phyloP scores from a whole-genome alignment of 257 asterid genomes.

The Jacaranda mimosifolia region DNA sequence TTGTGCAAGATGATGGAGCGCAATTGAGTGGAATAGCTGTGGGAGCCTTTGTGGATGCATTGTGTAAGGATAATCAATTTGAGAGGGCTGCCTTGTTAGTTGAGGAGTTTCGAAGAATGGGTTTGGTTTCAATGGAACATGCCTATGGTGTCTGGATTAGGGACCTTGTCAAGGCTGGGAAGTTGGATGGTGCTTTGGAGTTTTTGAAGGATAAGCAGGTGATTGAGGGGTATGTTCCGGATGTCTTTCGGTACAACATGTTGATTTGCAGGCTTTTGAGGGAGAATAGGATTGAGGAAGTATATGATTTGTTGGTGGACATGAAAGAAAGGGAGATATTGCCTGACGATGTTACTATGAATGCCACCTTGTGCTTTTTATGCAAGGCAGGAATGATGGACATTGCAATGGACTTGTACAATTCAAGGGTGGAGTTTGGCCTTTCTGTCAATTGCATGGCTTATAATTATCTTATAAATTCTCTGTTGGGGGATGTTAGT shows the following conservation, averaged over 20 bases:
- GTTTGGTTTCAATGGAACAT: constrained; percentile 57
- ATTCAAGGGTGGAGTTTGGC: constrained; percentile 72
- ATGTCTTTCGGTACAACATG: constrained; percentile 63
- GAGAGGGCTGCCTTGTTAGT: constrained; percentile 64
- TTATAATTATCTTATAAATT: constrained; percentile 77
- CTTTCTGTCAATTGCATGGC: constrained; percentile 76
- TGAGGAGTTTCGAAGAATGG: constrained; percentile 55
- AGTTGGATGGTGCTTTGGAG: constrained; percentile 67
- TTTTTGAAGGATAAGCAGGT: constrained; percentile 66
- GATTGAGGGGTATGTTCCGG: constrained; percentile 71
- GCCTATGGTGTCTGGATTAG: constrained; percentile 72
- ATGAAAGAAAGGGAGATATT: constrained; percentile 64
- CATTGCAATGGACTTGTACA: constrained; percentile 71
- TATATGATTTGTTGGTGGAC: constrained; percentile 76
- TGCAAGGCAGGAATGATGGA: constrained; percentile 83
- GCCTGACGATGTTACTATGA: constrained; percentile 78
- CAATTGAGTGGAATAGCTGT: constrained; percentile 53
- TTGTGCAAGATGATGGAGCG: constrained; percentile 38
- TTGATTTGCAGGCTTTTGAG: constrained; percentile 69
- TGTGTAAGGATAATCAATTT: constrained; percentile 67
- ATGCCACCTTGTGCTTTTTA: constrained; percentile 75
- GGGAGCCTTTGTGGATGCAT: constrained; percentile 63
- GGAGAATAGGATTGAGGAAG: constrained; percentile 75
- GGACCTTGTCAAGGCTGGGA: constrained; percentile 69
- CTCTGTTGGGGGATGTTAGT: constrained; percentile 65